Conservation (phyloP, 179 eudicot genomes). For the Pouteria campechiana region DNA sequence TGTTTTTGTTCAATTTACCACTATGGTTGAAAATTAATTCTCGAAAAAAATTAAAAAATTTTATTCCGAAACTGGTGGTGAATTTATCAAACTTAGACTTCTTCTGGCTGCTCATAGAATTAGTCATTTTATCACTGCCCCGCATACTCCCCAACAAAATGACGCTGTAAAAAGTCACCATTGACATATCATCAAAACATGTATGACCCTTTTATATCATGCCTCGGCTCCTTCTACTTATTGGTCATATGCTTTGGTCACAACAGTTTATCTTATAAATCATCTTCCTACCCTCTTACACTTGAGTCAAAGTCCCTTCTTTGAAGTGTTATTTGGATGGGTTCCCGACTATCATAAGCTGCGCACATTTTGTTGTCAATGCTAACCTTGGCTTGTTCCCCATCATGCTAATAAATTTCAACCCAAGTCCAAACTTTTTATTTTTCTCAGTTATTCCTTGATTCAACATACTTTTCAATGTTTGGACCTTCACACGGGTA, state of each 20-base stretch:
- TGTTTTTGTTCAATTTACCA: not conserved
- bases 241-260: not conserved
- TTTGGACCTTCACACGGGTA: not conserved
- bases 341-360: not conserved
- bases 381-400: not conserved
- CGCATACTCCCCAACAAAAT: conserved; percentile 3
- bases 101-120: not conserved
- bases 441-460: not conserved
- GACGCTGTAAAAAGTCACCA: not conserved
- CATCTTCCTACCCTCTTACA: not conserved
- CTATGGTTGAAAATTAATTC: not conserved
- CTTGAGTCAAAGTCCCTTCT: not conserved
- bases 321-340: not conserved
- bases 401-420: not conserved
- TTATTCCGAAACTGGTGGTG: not conserved
- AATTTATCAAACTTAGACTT: not conserved
- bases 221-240: not conserved
- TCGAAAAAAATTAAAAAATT: not conserved
- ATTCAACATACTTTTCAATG: not conserved
- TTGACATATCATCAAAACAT: not conserved
- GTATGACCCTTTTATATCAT: not conserved
- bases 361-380: not conserved
- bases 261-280: not conserved
- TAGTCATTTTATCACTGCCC: not conserved
- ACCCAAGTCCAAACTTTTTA: not conserved